Evolutionary conservation across 2,329 filamentous ascomycete species (phyloP), one percentile per base, ranked within the genome.

Genomic region (Cytospora piceae): DNA sequence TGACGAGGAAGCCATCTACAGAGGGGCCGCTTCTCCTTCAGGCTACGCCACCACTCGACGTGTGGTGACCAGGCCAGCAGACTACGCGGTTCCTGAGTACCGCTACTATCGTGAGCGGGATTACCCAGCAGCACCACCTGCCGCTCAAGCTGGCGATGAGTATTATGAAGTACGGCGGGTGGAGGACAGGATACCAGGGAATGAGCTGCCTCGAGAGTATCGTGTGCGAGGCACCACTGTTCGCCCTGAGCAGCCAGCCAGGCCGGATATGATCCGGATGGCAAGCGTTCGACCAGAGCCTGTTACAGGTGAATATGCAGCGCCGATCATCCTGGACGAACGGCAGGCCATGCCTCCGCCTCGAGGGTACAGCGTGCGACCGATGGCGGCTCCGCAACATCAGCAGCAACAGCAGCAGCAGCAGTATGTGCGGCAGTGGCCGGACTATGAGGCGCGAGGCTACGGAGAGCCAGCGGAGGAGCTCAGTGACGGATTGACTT

Each of bases 1-100:
- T 64, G 80, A 83, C 31, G 85, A 88, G 32, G 80, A 82, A 27
- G 77, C 77, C 4, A 70, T 81, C 31, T 71, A 85, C 5, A 88
- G 87, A 69, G 76, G 80, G 57, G 78, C 81, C 63, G 71, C 81
- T 1, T 81, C 88, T 4, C 85, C 87, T 3, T 72, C 80, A 11
- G 83, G 66, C 20, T 72, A 77, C 72, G 77, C 76, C 55, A 74
- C 79, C n/a, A 79, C 82, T 12, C 80, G 86, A 67, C 82, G 87
- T 52, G 81, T 88, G 53, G 78, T 91, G 27, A 88, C 88, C 14
- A 85, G 89, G 67, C 84, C 87, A 31, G 61, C 34, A 2, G 89
- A 90, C 67, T 85, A 81, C 60, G 77, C 81, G 58, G 72, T 80
- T 31, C 72, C 82, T 9, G 83, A 86, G 59, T 82, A 84, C 68